These are phyloP conservation scores for Plasmopara viticola DNA, from an alignment of 352 stramenopile species.

Conservation along the genomic window DNA sequence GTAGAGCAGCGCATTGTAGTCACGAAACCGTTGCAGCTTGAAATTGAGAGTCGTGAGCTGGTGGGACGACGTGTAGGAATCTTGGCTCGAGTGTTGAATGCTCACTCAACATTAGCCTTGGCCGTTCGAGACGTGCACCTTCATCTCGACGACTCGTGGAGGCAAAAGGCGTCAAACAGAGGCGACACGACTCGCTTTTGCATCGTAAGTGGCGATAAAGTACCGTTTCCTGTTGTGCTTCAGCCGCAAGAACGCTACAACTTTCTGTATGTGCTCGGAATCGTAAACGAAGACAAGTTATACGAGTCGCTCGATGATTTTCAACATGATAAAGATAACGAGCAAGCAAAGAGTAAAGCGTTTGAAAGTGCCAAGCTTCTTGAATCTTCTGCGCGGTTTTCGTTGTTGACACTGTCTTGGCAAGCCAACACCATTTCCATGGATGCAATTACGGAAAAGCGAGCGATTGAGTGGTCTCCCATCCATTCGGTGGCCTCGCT, in stretches of 20 bases:
- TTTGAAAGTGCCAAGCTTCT: conserved; percentile 17
- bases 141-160: conserved; percentile 47
- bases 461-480: conserved; percentile 57
- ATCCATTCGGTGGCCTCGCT: conserved; percentile 7
- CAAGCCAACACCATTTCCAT: conserved; percentile 22
- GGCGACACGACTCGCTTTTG: conserved; percentile 22
- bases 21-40: conserved; percentile 47
- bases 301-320: conserved; percentile 9
- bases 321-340: conserved; percentile 9
- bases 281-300: conserved; percentile 11
- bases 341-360: conserved; percentile 5
- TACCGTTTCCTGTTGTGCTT: conserved; percentile 54
- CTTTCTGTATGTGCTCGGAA: conserved; percentile 48
- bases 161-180: conserved; percentile 1
- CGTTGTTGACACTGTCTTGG: conserved; percentile 59
- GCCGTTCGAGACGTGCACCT: conserved; percentile 56
- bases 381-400: not conserved
- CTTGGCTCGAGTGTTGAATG: conserved; percentile 42
- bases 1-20: conserved; percentile 46
- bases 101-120: conserved; percentile 32
- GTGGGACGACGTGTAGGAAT: conserved; percentile 36
- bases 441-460: conserved; percentile 51
- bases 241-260: conserved; percentile 54
- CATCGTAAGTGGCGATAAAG: conserved; percentile 31
- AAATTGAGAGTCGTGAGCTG: conserved; percentile 48